Base-by-base conservation (phyloP, 164 flowering plant species). In the Nymphaea colorata region DNA sequence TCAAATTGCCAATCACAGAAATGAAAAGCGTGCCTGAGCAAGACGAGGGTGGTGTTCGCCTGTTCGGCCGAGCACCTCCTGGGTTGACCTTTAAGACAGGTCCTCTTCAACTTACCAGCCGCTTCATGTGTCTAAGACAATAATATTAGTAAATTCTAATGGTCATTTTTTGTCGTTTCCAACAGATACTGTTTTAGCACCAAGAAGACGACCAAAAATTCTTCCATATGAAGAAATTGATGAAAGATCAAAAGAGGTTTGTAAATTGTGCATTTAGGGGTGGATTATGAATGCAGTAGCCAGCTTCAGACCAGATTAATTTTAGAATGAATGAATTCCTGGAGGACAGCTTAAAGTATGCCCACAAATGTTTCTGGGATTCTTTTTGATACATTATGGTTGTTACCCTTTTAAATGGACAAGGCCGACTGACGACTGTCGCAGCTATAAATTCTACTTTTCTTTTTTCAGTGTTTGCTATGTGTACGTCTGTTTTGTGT, bases 241-340 rank as follows among this genome's bases (percentile, higher is more conserved):
- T 71, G 91, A 88, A 77, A 90, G 87, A 76, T 88, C 98, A 67
- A 89, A 86, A 72, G 78, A 88, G 97, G 97, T 90, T 16, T 67
- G 41, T 51, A 51, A 8, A 4, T 51, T 51, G 12, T 15, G 15
- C 57, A 51, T 2, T 51, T 8, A 51, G 36, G 0, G 36, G 36
- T 25, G 36, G 36, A 25, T 25, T 25, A 25, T 25, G 36, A 25
- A 25, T 25, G 36, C 36, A 25, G 36, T 25, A 25, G 36, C 36
- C 36, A 25, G 36, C 36, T 25, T 25, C 36, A 25, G 36, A 25
- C 36, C 36, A 25, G 36, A 25, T 25, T 25, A 25, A 25, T 25
- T 25, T 25, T 25, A 25, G 36, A 25, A 25, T 25, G 36, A 25
- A 25, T 25, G 36, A 25, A 25, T 25, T 25, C 36, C 36, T 25